Base-by-base conservation (phyloP, 805 yeast species). In the Nakazawaea molendinolei region DNA sequence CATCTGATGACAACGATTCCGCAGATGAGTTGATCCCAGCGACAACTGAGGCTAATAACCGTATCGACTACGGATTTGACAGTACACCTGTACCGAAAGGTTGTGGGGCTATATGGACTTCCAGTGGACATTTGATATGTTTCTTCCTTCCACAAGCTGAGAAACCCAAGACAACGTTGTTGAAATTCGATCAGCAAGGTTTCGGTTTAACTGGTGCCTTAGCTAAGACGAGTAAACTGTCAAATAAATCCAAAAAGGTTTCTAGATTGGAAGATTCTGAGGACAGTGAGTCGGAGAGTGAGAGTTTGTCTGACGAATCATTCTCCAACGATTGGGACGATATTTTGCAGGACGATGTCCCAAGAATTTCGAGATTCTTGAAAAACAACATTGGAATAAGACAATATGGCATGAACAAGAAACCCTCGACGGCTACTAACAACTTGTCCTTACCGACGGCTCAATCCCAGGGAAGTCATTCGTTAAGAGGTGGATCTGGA, bases 31-130 rank as follows among this genome's bases (percentile, higher is more conserved):
- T 4, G 54, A 50, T 9, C 43, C 55, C 25, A 31, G 50, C 9
- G 38, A 40, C 9, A 45, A 47, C 13, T 39, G 48, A 8, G 44
- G 28, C 18, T 33, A 39, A 28, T 43, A 25, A 43, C 26, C 41
- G 49, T 31, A 38, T 35, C 22, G 49, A 41, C 5, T 39, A 40
- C 18, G 51, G 65, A 4, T 71, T 77, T 49, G 95, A 86, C 51
- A 79, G 86, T 27, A 85, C 95, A 0, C 97, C 97, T 0, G 70
- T 89, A 10, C 96, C 97, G 0, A 87, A 85, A 51, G 92, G 87
- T 8, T 89, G 95, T 61, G 96, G 96, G 8, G 96, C 95, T 0
- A 64, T 75, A 1, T 89, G 96, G 95, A 69, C 94, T 0, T 69
- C 76, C 9, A 70, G 74, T 3, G 96, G 96, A 0, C 75, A 75